These are phyloP conservation scores for Leccinum variicolor DNA, from an alignment of 768 basidiomycete species.

Conservation along the genomic window DNA sequence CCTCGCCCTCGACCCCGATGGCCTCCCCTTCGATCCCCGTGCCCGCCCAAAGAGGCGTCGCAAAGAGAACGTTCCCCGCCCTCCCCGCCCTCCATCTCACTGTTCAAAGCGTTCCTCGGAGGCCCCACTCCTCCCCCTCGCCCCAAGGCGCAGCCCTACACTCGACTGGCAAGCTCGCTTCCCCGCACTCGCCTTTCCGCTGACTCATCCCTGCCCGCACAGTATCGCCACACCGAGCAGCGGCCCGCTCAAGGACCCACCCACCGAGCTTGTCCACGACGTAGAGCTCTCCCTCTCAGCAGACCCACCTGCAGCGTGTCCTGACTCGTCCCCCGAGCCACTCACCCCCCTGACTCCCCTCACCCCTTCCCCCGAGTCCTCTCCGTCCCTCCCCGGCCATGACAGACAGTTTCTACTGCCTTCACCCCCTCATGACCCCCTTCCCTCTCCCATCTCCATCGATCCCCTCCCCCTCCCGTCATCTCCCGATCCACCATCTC, in stretches of 20 bases:
- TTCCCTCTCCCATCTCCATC: slow-evolving; percentile 1
- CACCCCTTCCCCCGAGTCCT: slow-evolving; percentile 20
- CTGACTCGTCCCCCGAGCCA: slow-evolving; percentile 11
- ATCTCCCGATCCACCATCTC: not conserved
- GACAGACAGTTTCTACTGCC: slow-evolving; percentile 17
- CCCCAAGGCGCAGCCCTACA: not conserved
- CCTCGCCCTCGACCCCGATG: slow-evolving; percentile 29
- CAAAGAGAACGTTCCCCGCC: slow-evolving; percentile 15
- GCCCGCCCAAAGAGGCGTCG: slow-evolving; percentile 20
- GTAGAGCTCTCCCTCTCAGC: not conserved
- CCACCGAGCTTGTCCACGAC: not conserved
- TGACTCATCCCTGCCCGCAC: not conserved
- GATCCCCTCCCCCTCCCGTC: not conserved
- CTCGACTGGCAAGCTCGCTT: slow-evolving; percentile 1
- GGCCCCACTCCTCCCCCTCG: slow-evolving; percentile 2
- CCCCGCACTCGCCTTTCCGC: not conserved
- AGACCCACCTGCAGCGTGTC: not conserved
- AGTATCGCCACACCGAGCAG: slow-evolving; percentile 5
- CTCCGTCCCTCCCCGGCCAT: slow-evolving; percentile 24
- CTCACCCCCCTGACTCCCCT: slow-evolving; percentile 22
- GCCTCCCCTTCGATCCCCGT: slow-evolving; percentile 18
- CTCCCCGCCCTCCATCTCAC: not conserved
- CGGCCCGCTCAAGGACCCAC: not conserved
- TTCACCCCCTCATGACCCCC: slow-evolving; percentile 6
- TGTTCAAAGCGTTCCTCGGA: slow-evolving; percentile 15